A percentile compares a stretch with the other conserved stretches of the same genome.
These are phyloP conservation scores for Rhododendron williamsianum DNA, from an alignment of 148 eudicot species.

Conservation along the genomic window DNA sequence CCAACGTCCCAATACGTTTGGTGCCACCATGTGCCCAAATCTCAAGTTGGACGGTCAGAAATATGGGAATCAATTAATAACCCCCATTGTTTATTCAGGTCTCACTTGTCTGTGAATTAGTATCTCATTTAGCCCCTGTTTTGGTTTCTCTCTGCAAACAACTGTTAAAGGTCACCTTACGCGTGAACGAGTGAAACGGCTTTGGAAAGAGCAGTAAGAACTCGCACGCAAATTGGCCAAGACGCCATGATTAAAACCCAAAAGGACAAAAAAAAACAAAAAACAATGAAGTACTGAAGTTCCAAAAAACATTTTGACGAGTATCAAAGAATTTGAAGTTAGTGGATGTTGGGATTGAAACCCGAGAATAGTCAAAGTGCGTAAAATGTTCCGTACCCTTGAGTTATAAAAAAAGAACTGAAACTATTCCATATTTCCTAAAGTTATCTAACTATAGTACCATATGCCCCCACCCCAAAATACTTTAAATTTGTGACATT, in stretches of 20 bases:
- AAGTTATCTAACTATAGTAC: background rate
- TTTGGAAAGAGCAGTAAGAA: no score
- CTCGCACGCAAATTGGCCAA: no score
- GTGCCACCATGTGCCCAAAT: conserved; percentile 13
- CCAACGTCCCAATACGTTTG: background rate
- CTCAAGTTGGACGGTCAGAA: conserved; percentile 9
- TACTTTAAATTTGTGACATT: background rate
- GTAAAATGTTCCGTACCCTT: no score
- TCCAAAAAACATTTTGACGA: background rate
- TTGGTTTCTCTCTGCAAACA: background rate
- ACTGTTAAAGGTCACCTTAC: no score
- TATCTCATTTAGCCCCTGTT: background rate
- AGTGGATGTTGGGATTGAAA: background rate
- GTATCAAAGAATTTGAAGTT: no score
- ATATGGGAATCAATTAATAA: background rate
- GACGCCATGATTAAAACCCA: background rate
- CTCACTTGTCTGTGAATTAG: background rate
- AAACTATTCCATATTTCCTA: background rate
- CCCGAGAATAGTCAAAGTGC: background rate
- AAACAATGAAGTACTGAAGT: background rate
- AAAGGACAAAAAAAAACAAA: background rate
- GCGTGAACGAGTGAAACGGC: background rate
- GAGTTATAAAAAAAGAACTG: background rate
- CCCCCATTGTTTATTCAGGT: background rate
- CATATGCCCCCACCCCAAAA: background rate